phyloP scores from a whole-genome alignment of 2,329 filamentous ascomycete genomes.

The Pseudocercospora fijiensis region DNA sequence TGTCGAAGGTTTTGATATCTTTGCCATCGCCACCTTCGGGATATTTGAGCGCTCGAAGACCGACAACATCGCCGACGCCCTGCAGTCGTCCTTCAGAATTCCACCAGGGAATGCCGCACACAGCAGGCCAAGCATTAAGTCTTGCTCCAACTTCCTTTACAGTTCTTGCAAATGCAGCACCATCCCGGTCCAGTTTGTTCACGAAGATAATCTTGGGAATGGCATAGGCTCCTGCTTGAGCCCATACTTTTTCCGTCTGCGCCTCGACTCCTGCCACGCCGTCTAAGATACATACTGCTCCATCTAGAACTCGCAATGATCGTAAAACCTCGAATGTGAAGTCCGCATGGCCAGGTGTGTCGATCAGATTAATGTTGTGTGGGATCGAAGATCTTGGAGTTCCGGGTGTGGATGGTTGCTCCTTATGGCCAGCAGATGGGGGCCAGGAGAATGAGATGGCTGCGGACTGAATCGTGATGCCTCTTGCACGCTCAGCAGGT shows the following conservation, averaged over 20 bases:
- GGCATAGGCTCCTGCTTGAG: slow-evolving; percentile 77
- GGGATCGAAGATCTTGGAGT: slow-evolving; percentile 52
- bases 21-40: slow-evolving; percentile 65
- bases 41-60: slow-evolving; percentile 74
- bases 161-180: slow-evolving; percentile 77
- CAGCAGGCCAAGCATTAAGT: slow-evolving; percentile 78
- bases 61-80: slow-evolving; percentile 81
- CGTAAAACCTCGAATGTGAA: slow-evolving; percentile 96
- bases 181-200: slow-evolving; percentile 83
- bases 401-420: slow-evolving; percentile 23
- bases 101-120: slow-evolving; percentile 97
- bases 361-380: slow-evolving; percentile 85
- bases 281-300: slow-evolving; percentile 88
- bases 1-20: slow-evolving; percentile 49
- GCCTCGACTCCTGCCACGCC: slow-evolving; percentile 93
- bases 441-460: slow-evolving; percentile 97
- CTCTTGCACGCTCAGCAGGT: slow-evolving; percentile 83
- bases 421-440: slow-evolving; percentile 43
- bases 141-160: slow-evolving; percentile 81
- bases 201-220: slow-evolving; percentile 82
- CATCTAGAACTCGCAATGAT: slow-evolving; percentile 82
- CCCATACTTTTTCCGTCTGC: slow-evolving; percentile 95
- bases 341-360: slow-evolving; percentile 94
- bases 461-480: slow-evolving; percentile 96
- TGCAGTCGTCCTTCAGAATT: slow-evolving; percentile 69